Base-by-base conservation (phyloP, 2,329 filamentous ascomycete species). In the Talaromyces verruculosus region DNA sequence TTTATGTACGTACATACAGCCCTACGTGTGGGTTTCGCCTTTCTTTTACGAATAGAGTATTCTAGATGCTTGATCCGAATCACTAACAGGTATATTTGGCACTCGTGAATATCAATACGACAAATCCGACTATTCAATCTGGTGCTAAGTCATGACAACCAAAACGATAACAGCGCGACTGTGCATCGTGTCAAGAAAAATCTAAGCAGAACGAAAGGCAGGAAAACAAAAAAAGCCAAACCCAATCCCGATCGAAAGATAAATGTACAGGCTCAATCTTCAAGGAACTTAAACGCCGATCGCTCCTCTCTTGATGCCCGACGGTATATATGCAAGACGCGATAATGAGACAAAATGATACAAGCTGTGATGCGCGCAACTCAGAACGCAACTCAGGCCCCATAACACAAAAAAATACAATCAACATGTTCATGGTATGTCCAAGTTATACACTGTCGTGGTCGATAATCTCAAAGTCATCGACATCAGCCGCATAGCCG, bases 401-500 rank as follows among this genome's bases (percentile, higher is more conserved):
- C 35, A 55, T 17, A 30, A 37, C 30, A 39, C 19, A 57, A 25
- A 33, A n/a, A 8, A 55, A 37, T 10, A 19, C n/a, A n/a, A n/a
- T n/a, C 19, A 22, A 17, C 11, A 39, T 25, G 19, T 37, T 39
- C 33, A 15, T 7, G 22, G n/a, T 22, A 62, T 35, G 51, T 45
- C 19, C 43, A 41, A 30, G 11, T 71, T 66, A 73, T 33, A 76
- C 64, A 51, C 74, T 69, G 65, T 72, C 70, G 55, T 75, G 72
- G 63, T 78, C 75, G 41, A 81, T 75, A 49, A 81, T 64, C 72
- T 81, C 79, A 68, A 80, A 81, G 63, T 80, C 80, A 53, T 78
- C 76, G 30, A 78, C 76, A 25, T 74, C 73, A 5, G 73, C 74
- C 4, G 71, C 67, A 66, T 75, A 74, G 33, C 73, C 72, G 2